These are phyloP conservation scores for Picea sitchensis DNA, from an alignment of 75 land plant species.

Conservation along the genomic window DNA sequence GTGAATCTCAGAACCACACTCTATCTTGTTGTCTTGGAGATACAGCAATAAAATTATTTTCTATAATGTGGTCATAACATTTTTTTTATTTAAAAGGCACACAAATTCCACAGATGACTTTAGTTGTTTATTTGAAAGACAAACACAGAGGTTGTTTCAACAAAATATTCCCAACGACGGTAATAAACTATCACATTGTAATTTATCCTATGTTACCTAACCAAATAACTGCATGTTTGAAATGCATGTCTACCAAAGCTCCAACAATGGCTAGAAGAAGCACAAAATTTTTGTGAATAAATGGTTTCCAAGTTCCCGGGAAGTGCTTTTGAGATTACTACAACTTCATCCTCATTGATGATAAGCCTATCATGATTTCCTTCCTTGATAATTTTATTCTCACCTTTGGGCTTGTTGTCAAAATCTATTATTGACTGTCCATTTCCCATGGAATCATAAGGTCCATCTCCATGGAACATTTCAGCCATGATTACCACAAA, in stretches of 20 bases:
- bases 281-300: constrained; percentile 70
- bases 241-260: constrained; percentile 65
- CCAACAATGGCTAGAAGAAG: constrained; percentile 68
- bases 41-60: constrained; percentile 35
- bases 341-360: constrained; percentile 81
- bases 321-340: constrained; percentile 26
- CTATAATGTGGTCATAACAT: constrained; percentile 61
- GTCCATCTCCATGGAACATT: constrained; percentile 32
- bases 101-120: constrained; percentile 81
- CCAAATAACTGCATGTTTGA: constrained; percentile 80
- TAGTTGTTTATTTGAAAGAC: constrained; percentile 84
- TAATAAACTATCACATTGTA: constrained; percentile 85
- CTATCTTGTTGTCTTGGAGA: not conserved
- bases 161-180: constrained; percentile 62
- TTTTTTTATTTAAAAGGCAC: constrained; percentile 65
- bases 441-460: not conserved
- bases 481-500: constrained; percentile 52
- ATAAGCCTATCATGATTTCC: constrained; percentile 40
- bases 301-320: constrained; percentile 93
- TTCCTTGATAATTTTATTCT: constrained; percentile 25
- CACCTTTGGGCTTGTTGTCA: not conserved
- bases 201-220: constrained; percentile 88
- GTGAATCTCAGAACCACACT: not conserved
- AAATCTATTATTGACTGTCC: too few relatives aligned
- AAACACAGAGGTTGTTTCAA: constrained; percentile 57